phyloP scores from a whole-genome alignment of 345 rosid genomes.

The Noccaea bulbosa region DNA sequence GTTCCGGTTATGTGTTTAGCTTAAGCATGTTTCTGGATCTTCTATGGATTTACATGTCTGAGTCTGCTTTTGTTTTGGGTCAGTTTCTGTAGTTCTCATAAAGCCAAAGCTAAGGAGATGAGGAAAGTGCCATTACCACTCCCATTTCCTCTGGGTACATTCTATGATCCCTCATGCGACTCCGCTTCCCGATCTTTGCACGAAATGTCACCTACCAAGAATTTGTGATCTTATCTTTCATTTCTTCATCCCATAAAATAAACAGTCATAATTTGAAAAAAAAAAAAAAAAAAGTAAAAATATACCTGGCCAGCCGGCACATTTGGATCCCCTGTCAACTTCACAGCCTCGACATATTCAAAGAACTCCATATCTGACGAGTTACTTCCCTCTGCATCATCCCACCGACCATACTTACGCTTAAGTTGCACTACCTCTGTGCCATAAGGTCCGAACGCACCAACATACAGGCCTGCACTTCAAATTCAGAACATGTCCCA shows the following conservation, averaged over 20 bases:
- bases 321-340: constrained; percentile 97
- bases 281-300: not conserved
- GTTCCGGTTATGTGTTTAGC: constrained; percentile 6
- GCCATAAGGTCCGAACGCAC: constrained; percentile 96
- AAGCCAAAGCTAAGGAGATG: constrained; percentile 29
- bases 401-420: constrained; percentile 90
- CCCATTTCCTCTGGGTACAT: constrained; percentile 86
- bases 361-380: constrained; percentile 75
- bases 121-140: constrained; percentile 63
- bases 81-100: not conserved
- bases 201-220: constrained; percentile 88
- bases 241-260: not conserved
- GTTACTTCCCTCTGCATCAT: constrained; percentile 52
- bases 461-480: constrained; percentile 81
- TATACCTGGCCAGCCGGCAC: constrained; percentile 95
- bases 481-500: constrained; percentile 31
- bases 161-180: constrained; percentile 63
- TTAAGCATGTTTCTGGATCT: not conserved
- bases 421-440: constrained; percentile 91
- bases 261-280: not conserved
- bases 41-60: constrained; percentile 23
- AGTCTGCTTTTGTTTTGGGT: not conserved
- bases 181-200: constrained; percentile 85
- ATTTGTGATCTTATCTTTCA: constrained; percentile 10
- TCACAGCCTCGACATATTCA: constrained; percentile 97